These are phyloP conservation scores for Solanum aculeatissimum DNA, from an alignment of 305 asterid species.

Conservation along the genomic window DNA sequence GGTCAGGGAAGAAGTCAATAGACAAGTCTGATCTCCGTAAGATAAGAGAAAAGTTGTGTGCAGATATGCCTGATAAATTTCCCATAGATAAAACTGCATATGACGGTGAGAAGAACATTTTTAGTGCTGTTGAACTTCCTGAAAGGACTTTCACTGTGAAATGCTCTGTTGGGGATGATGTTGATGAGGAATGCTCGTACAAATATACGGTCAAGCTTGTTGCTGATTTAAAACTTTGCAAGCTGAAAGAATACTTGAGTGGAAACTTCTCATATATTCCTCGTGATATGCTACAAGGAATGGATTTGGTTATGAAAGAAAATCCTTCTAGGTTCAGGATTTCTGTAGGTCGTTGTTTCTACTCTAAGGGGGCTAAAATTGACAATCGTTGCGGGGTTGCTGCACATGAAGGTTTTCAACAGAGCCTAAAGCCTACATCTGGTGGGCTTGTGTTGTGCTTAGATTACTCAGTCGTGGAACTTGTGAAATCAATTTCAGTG, in stretches of 20 bases:
- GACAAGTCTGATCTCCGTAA: slow-evolving; percentile 21
- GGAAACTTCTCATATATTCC: slow-evolving; percentile 23
- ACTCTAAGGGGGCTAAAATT: slow-evolving; percentile 12
- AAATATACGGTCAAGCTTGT: slow-evolving; percentile 30
- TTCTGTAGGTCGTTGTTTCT: slow-evolving; percentile 32
- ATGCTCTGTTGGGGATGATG: slow-evolving; percentile 26
- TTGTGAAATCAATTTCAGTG: slow-evolving; percentile 39
- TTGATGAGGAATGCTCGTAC: slow-evolving; percentile 8
- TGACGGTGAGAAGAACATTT: slow-evolving; percentile 60
- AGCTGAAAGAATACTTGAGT: slow-evolving; percentile 34
- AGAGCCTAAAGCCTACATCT: slow-evolving; percentile 44
- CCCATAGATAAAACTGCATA: slow-evolving; percentile 41
- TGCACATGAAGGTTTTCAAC: slow-evolving; percentile 47
- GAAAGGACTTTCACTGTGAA: slow-evolving; percentile 24
- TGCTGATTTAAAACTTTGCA: slow-evolving; percentile 25
- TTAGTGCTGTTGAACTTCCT: slow-evolving; percentile 35
- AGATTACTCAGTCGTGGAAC: slow-evolving; percentile 39
- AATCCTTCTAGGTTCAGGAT: slow-evolving; percentile 37
- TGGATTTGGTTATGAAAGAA: slow-evolving; percentile 67
- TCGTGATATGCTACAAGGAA: slow-evolving; percentile 49
- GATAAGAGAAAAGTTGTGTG: slow-evolving; percentile 33
- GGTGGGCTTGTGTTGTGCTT: slow-evolving; percentile 52
- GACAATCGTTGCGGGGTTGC: slow-evolving; percentile 30
- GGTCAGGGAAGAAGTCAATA: slow-evolving; percentile 13
- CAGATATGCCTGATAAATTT: slow-evolving; percentile 28